A percentile compares a stretch with the other conserved stretches of the same genome.
Evolutionary conservation across 371 early-diverging fungal species (phyloP).

Genomic region (Mucor mucedo): DNA sequence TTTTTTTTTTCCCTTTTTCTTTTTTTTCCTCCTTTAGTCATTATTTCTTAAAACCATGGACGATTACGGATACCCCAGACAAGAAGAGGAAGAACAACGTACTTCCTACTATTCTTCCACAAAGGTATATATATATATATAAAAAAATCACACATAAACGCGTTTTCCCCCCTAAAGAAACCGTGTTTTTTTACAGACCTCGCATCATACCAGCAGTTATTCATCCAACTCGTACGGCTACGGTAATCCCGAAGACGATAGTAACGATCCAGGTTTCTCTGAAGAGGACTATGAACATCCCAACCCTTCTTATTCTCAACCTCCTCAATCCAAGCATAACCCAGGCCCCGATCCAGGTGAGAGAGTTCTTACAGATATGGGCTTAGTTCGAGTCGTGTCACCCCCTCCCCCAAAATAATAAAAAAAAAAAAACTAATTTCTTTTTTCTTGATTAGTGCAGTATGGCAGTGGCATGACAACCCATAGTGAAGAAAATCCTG

Average conservation of each 20-base stretch:
- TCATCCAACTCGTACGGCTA: constrained; percentile 11
- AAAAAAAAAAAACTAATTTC: neutral
- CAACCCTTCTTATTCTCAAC: constrained; percentile 35
- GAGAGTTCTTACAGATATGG: neutral
- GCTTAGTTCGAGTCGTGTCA: neutral
- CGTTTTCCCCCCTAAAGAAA: no score
- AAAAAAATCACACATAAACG: no score
- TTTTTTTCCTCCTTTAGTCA: neutral
- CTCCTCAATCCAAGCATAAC: constrained; percentile 34
- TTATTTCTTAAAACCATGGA: constrained; percentile 11
- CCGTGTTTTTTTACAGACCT: constrained; percentile 4
- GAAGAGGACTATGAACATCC: constrained; percentile 21
- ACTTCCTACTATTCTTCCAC: constrained; percentile 9
- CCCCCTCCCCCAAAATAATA: neutral
- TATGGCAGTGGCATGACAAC: constrained; percentile 28
- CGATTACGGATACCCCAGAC: constrained; percentile 20
- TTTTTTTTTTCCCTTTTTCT: neutral
- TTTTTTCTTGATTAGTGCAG: constrained; percentile 18
- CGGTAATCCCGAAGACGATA: constrained; percentile 8
- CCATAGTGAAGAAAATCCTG: constrained; percentile 16
- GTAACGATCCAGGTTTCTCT: constrained; percentile 20
- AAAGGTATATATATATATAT: constrained; percentile 12
- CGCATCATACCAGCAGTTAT: constrained; percentile 8
- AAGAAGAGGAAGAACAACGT: constrained; percentile 8
- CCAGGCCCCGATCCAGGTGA: constrained; percentile 38